Evolutionary conservation across 179 eudicot species (phyloP).

Genomic region (Pouteria campechiana): DNA sequence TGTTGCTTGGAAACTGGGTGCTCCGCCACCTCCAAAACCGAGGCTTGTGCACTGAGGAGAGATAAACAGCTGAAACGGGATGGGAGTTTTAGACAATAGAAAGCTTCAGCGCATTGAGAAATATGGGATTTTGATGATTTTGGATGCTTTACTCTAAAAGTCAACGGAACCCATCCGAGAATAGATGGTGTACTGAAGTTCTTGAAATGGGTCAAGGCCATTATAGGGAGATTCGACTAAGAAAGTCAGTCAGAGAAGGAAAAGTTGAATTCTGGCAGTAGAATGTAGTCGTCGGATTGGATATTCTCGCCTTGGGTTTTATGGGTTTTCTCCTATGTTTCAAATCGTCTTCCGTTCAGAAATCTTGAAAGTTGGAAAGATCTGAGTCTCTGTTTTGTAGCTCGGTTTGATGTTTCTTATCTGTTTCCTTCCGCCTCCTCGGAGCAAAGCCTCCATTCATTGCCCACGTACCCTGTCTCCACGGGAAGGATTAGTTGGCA

Average conservation of each 20-base stretch:
- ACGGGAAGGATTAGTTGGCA: too few relatives aligned
- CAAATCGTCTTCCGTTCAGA: too few relatives aligned
- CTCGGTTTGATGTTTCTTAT: too few relatives aligned
- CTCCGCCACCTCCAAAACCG: slow-evolving; percentile 4
- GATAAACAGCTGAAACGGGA: too few relatives aligned
- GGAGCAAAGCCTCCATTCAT: too few relatives aligned
- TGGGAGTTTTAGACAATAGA: too few relatives aligned
- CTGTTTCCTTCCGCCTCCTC: too few relatives aligned
- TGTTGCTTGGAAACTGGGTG: neutral
- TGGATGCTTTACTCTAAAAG: slow-evolving; percentile 6
- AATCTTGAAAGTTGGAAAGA: too few relatives aligned
- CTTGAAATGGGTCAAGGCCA: slow-evolving; percentile 26
- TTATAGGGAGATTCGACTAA: neutral
- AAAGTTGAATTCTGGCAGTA: neutral
- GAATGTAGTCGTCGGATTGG: neutral
- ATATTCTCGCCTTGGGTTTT: neutral
- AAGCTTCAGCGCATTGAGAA: slow-evolving; percentile 11
- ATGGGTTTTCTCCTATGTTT: neutral
- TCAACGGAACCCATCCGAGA: slow-evolving; percentile 22
- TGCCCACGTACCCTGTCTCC: too few relatives aligned
- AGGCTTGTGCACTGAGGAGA: slow-evolving; percentile 13
- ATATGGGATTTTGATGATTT: slow-evolving; percentile 16
- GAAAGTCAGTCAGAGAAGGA: neutral
- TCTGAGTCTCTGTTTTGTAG: too few relatives aligned
- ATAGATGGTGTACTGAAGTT: slow-evolving; percentile 18